Evolutionary conservation across 768 basidiomycete species (phyloP), one percentile per base, ranked within the genome.

Genomic region (Boletales sp.): DNA sequence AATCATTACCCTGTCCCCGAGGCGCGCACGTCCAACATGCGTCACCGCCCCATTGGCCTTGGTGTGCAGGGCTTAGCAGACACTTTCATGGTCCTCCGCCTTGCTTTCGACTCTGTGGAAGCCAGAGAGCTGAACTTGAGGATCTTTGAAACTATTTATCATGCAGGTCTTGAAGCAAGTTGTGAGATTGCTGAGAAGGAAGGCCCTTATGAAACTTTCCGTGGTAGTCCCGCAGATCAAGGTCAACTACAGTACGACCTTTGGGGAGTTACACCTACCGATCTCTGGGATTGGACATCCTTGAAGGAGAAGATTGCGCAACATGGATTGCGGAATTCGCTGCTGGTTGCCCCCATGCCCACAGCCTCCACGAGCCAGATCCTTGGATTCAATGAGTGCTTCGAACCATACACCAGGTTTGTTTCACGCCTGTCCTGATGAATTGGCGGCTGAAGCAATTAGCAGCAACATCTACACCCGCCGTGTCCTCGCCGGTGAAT

Each of bases 111-210:
- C 60, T 92, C 90, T 2, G 78, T 76, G 15, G 85, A 82, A 39
- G 96, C 95, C 13, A 85, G 87, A 63, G 73, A 84, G 58, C 83
- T 99, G 57, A 98, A 99, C 74, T 77, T 86, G 55, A 83, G 95
- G 71, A 97, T 99, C 69, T 97, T 96, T 68, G 96, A 99, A 77
- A 99, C 96, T 13, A 97, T 99, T 66, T 99, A 98, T 68, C 93
- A 99, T 58, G 95, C 81, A 49, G 90, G 90, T 1, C 80, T 93
- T 21, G 95, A 98, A 70, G 86, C 91, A 5, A 94, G 90, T 55
- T 82, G 79, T 51, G 96, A 98, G 70, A 70, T 97, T 50, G 93
- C 95, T 18, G 80, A 74, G 65, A 72, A 61, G 48, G 82, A 87
- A 17, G 94, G 91, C 19, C 77, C 87, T 3, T 99, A 97, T 66